These are phyloP conservation scores for Coemansia sp. DNA, from an alignment of 192 early-diverging fungal species.

Conservation along the genomic window DNA sequence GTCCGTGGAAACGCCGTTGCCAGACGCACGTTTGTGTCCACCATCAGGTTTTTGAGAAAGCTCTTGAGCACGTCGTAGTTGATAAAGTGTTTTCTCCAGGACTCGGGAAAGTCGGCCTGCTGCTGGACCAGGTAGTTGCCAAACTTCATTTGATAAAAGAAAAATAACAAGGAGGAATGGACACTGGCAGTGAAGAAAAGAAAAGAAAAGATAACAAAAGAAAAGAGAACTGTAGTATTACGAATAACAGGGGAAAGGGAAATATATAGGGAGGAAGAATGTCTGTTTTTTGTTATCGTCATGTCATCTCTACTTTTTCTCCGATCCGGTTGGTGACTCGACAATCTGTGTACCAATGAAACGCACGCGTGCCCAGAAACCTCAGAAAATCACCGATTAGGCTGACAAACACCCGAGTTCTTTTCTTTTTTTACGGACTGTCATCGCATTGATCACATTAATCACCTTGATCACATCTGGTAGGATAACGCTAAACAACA, in stretches of 20 bases:
- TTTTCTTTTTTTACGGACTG: no score
- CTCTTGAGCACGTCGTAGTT: conserved; percentile 71
- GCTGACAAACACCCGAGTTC: no score
- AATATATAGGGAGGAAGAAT: not conserved
- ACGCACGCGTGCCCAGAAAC: no score
- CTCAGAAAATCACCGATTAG: no score
- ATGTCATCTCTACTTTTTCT: not conserved
- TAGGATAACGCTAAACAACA: no score
- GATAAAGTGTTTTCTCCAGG: conserved; percentile 71
- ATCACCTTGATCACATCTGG: no score
- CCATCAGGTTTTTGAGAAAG: conserved; percentile 66
- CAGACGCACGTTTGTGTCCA: conserved; percentile 57
- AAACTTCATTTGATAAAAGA: conserved; percentile 64
- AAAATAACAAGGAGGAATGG: not conserved
- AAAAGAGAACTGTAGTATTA: not conserved
- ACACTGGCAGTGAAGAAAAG: not conserved
- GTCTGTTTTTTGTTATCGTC: no score
- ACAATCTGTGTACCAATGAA: not conserved
- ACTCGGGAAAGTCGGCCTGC: conserved; percentile 62
- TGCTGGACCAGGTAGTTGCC: conserved; percentile 70
- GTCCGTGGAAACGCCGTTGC: conserved; percentile 41
- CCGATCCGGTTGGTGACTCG: not conserved
- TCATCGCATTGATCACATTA: no score
- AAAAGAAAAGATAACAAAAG: not conserved
- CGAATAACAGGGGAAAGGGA: not conserved